Conservation (phyloP, 2,329 filamentous ascomycete species). For the Colletotrichum graminicola region DNA sequence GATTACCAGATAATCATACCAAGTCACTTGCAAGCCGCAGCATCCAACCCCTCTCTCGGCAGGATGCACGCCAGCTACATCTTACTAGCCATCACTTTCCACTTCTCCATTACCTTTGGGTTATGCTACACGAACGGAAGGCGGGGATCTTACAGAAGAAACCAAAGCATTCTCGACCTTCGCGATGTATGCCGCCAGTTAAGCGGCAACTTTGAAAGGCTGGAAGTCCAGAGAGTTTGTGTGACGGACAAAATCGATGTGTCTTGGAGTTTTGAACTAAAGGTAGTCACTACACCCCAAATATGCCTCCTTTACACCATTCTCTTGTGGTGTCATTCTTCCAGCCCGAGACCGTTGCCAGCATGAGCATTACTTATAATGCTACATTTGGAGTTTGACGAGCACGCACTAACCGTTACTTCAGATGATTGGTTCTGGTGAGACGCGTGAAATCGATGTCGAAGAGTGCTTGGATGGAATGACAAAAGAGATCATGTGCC, state of each 20-base stretch:
- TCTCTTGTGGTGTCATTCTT: too few species aligned
- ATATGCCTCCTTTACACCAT: too few species aligned
- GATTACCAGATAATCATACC: not conserved
- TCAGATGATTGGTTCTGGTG: not conserved
- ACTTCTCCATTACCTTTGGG: not conserved
- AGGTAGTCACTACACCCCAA: not conserved
- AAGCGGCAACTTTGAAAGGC: not conserved
- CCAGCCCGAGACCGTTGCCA: not conserved
- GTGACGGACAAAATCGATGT: not conserved
- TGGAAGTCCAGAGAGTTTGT: not conserved
- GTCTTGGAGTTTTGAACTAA: constrained; percentile 1
- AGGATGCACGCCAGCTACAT: not conserved
- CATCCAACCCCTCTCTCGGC: too few species aligned
- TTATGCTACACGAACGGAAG: not conserved
- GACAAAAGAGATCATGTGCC: not conserved
- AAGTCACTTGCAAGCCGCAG: not conserved
- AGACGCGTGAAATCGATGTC: not conserved
- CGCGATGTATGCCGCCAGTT: not conserved
- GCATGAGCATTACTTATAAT: not conserved
- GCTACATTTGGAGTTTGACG: not conserved
- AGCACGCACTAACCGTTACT: not conserved
- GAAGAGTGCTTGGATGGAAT: constrained; percentile 3
- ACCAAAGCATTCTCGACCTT: not conserved
- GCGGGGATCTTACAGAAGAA: not conserved
- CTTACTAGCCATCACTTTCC: not conserved